Percentiles rank a stretch among this genome's conserved stretches.
phyloP scores from a whole-genome alignment of 2,329 filamentous ascomycete genomes.

The Penicillium sp. region DNA sequence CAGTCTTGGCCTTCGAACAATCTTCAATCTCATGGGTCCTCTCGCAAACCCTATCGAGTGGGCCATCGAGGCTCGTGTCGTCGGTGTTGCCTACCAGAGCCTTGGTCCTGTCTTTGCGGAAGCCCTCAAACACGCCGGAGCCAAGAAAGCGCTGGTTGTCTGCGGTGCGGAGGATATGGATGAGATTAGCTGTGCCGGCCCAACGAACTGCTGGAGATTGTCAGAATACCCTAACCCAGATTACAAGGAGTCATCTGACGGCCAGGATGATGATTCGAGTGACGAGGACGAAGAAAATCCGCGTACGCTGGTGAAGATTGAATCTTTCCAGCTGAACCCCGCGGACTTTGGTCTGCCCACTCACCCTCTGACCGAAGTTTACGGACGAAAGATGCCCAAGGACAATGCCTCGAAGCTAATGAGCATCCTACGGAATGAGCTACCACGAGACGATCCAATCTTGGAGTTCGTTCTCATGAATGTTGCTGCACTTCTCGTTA shows the following conservation, averaged over 20 bases:
- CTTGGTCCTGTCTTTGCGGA: conserved; percentile 89
- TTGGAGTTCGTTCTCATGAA: conserved; percentile 95
- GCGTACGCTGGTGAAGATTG: conserved; percentile 60
- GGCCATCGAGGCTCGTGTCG: conserved; percentile 81
- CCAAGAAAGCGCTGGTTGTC: conserved; percentile 83
- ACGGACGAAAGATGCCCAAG: conserved; percentile 79
- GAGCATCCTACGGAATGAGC: conserved; percentile 73
- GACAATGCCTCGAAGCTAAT: conserved; percentile 87
- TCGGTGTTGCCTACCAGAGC: conserved; percentile 88
- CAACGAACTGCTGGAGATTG: conserved; percentile 86
- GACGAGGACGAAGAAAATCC: conserved; percentile 41
- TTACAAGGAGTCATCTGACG: conserved; percentile 39
- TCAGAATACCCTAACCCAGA: conserved; percentile 55
- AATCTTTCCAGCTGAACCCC: conserved; percentile 78
- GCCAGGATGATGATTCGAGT: conserved; percentile 49
- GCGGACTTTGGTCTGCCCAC: conserved; percentile 82
- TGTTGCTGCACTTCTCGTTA: conserved; percentile 83
- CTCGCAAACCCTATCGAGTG: conserved; percentile 88
- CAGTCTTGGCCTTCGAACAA: conserved; percentile 90
- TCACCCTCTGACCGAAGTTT: conserved; percentile 77
- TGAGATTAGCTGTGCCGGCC: conserved; percentile 89
- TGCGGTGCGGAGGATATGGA: conserved; percentile 95
- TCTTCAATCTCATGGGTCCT: conserved; percentile 96
- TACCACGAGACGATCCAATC: conserved; percentile 78
- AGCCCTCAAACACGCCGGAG: conserved; percentile 75